phyloP scores from a whole-genome alignment of 495 filamentous ascomycete species.

The Echria macrotheca region DNA sequence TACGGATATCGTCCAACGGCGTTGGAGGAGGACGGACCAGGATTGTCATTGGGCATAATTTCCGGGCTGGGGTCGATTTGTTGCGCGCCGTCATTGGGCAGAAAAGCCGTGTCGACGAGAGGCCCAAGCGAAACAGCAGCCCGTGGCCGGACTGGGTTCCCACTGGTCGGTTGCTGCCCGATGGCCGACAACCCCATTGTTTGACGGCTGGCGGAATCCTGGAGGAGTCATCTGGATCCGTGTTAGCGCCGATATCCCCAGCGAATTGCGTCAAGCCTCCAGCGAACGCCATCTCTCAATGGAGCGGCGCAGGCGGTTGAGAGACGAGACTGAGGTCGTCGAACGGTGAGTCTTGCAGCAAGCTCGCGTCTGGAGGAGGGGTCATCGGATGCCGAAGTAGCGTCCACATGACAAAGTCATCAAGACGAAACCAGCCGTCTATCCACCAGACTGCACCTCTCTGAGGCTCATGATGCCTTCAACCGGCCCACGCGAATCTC shows the following conservation, averaged over 20 bases:
- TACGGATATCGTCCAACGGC: conserved; percentile 31
- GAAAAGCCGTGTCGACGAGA: conserved; percentile 30
- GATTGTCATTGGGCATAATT: conserved; percentile 37
- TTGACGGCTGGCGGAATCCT: conserved; percentile 15
- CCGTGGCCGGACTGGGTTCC: conserved; percentile 21
- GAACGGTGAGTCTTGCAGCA: not conserved
- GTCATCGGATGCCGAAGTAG: no score
- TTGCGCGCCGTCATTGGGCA: conserved; percentile 38
- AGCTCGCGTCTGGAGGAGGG: no score
- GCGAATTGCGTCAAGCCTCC: conserved; percentile 13
- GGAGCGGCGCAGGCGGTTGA: conserved; percentile 7
- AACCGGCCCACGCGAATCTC: not conserved
- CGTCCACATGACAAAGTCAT: conserved; percentile 20
- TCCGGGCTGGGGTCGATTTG: conserved; percentile 29
- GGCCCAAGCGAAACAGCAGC: conserved; percentile 24
- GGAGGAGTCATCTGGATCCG: conserved; percentile 15
- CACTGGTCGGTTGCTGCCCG: conserved; percentile 21
- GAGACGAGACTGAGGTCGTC: not conserved
- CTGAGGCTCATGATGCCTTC: not conserved
- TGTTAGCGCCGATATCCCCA: conserved; percentile 18
- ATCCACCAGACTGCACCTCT: not conserved
- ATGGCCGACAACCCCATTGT: conserved; percentile 14
- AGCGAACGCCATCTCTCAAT: conserved; percentile 4
- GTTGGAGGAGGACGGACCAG: conserved; percentile 18
- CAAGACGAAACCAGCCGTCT: conserved; percentile 5